Base-by-base conservation (phyloP, 805 yeast genomes). In the Candida easanensis region DNA sequence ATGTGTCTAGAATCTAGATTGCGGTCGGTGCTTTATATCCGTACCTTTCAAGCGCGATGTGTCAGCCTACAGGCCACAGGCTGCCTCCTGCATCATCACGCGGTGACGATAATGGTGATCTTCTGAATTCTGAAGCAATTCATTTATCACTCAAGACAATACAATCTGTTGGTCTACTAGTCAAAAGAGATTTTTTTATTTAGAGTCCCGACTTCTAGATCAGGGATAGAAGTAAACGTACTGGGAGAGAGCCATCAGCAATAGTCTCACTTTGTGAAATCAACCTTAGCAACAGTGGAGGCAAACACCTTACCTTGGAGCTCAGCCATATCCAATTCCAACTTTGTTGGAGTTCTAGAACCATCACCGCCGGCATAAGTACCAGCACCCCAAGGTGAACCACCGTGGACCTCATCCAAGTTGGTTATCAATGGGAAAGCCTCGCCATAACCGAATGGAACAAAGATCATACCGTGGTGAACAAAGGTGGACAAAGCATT, bases 331-430 rank as follows among this genome's bases (percentile, higher is more conserved):
- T 74, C 73, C 61, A 74, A 66, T 65, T 88, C 96, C 44, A 83
- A 67, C 15, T 68, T 73, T 33, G 80, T 55, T 27, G 88, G 84
- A 53, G 70, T 68, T 70, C 95, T 79, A 6, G 85, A 76, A 39
- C 95, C 95, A 59, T 84, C 91, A 39, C 74, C 70, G 38, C 80
- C 86, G 22, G 95, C 89, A 56, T 74, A 70, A 30, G 86, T 68
- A 53, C 95, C 95, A 25, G 95, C 84, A 62, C 95, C 96, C 88
- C 89, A 88, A 35, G 95, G 78, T 18, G 89, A 77, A 42, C 85
- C 86, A 51, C 95, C 95, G 61, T 84, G 95, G 38, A 79, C 73
- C 67, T 84, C 88, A 3, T 73, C 77, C 34, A 82, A 57, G 64
- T 71, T 72, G 34, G 84, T 65, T 50, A 82, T 56, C 53, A 74